Base-by-base conservation (phyloP, 2,329 filamentous ascomycete species). In the Aspergillus candidus region DNA sequence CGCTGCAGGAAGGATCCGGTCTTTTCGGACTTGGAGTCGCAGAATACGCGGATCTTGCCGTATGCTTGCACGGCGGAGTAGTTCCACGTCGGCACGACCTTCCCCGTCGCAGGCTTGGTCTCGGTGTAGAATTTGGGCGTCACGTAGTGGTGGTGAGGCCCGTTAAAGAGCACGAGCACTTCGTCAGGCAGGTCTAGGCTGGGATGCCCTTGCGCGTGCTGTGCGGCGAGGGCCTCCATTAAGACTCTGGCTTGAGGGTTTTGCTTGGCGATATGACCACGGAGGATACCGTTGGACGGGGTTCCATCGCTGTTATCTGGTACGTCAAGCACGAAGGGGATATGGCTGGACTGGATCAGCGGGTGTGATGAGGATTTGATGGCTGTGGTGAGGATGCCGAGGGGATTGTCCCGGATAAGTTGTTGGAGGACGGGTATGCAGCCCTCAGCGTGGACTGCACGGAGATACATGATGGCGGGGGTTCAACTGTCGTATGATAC, bases 71-170 rank as follows among this genome's bases (percentile, higher is more conserved):
- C 81, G 0, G 82, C 80, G 0, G 78, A 70, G 53, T 86, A 86
- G 60, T 86, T 81, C 83, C 82, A 86, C 0, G 82, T 86, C 0
- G 81, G 81, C 4, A 83, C 82, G 0, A 84, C 82, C 52, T 86
- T 86, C 10, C 74, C 82, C 0, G 75, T 80, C 0, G 55, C 58
- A 0, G 80, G 82, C 57, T 85, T 86, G 1, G 82, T 84, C 51
- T 80, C 72, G 10, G 66, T 71, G 66, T 85, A 86, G 63, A 84
- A 85, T 47, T 83, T 81, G 1, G 82, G 80, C 0, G 82, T 84
- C 4, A 86, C 75, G 52, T 86, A 86, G 62, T 82, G 78, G 32
- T 84, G 75, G 1, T 70, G 59, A 0, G 74, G 68, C 0, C 70
- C 71, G 36, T 72, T 84, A 70, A 86, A 86, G 11, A 84, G 66